Base-by-base conservation (phyloP, 805 yeast genomes). In the Ogataea philodendri region DNA sequence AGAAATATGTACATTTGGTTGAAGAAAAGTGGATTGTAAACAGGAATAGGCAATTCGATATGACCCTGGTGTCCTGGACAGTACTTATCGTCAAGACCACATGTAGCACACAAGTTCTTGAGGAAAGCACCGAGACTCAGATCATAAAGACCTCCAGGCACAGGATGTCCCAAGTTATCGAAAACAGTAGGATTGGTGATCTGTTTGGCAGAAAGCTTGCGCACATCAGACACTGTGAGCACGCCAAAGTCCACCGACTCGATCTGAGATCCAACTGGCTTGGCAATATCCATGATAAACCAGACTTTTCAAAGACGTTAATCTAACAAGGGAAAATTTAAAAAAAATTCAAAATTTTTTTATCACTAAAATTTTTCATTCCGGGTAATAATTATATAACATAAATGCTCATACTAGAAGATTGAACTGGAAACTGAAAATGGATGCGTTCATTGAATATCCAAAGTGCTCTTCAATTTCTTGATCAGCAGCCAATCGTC, bases 1-100 rank as follows among this genome's bases (percentile, higher is more conserved):
- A 94, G 69, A 52, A 82, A 78, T 42, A 85, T 74, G 68, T 81
- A 93, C 71, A 93, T 69, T 63, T 90, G 97, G 55, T 79, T 77
- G 76, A 94, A 93, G 55, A 94, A 93, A 50, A 93, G 65, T 13
- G 99, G 97, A 59, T 87, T 90, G 69, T 87, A 93, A 27, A 86
- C 94, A 4, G 97, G 95, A 26, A 88, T 81, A 5, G 99, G 99
- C 46, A 93, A 72, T 60, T 90, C 97, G 46, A 93, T 88, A 62
- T 93, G 98, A 43, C 99, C 99, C 62, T 88, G 87, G 62, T 93
- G 99, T 30, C 99, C 99, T 4, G 97, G 97, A 67, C 99, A 93
- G 51, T 77, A 81, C 56, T 83, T 79, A 50, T 90, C 97, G 59
- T 89, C 96, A 44, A 90, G 70, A 13, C 97, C 96, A 74, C 99